Base-by-base conservation (phyloP, 2,329 filamentous ascomycete genomes). In the Pseudocercospora macadamiae region DNA sequence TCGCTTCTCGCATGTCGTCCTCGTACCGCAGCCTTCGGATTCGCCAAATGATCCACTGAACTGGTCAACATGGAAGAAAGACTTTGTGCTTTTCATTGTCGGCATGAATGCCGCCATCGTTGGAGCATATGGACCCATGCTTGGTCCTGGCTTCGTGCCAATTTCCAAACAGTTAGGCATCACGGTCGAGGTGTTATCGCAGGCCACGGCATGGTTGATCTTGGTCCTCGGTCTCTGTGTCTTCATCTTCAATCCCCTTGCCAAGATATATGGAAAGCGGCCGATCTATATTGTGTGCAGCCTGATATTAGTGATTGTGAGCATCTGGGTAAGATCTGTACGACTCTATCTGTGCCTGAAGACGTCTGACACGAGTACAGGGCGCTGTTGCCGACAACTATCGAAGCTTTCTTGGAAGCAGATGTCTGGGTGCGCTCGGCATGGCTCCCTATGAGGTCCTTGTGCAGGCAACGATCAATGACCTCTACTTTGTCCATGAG, bases 381-480 rank as follows among this genome's bases (percentile, higher is more conserved):
- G 77, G 78, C 26, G 75, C 76, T 1, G 68, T 75, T 1, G 74
- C 78, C 14, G 74, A 75, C 23, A 71, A 72, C 55, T 82, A 82
- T 62, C 63, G 64, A 25, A 79, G 75, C 8, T 80, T 83, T 61
- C 68, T 82, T 0, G 80, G 72, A 3, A 79, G 76, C 51, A 73
- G 80, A 10, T 74, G 82, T 30, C 71, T 82, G 19, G 75, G 75
- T 4, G 80, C 77, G 3, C 66, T 83, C 4, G 79, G 79, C 3
- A 82, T 82, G 77, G 79, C 80, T 0, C 79, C 80, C 0, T 80
- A 79, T 61, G 81, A 83, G 63, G 75, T 80, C 1, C 70, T 83
- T 3, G 80, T 83, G 2, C 80, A 82, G 67, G 79, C 77, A 58
- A 82, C 79, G 1, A 74, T 78, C 49, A 72, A 68, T 9, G 76